Evolutionary conservation across 2,329 filamentous ascomycete species (phyloP), one percentile per base, ranked within the genome.

Genomic region (Trichoderma arundinaceum): DNA sequence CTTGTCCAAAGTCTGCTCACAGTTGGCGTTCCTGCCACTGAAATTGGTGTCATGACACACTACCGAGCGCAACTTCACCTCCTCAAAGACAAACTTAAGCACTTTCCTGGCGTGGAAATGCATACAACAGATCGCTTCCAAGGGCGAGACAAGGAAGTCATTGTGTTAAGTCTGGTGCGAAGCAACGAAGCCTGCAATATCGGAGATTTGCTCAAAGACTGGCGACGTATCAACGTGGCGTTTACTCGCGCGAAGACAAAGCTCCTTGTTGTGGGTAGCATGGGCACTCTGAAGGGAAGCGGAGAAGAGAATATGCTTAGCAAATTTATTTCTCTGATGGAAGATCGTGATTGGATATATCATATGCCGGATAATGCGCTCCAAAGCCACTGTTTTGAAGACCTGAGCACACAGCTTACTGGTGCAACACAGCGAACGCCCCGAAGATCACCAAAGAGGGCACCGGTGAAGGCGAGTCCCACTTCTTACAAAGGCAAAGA

Each of bases 121-220:
- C 93, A 99, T 77, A 98, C 95, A 0, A 94, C 95, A 3, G 95
- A 99, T 78, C 92, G 94, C 51, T 99, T 97, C 77, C 95, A 99
- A 76, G 95, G 95, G 7, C 87, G 95, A 9, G 95, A 99, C 78
- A 99, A 99, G 75, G 93, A 97, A 74, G 89, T 96, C 2, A 86
- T 98, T 0, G 87, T 99, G 13, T 84, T 99, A 8, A 92, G 88
- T 64, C 89, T 96, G 35, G 95, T 98, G 13, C 87, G 95, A 35
- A 94, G 88, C 75, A 99, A 99, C 72, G 88, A 94, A 22, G 84
- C 86, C 1, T 87, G 89, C 68, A 87, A 85, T 57, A 94, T 99
- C n/a, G 95, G 95, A 17, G 95, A 98, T 64, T 78, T 99, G 52
- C 82, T 99, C 33, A 91, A 90, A 67, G 95, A 99, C 77, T 96